Conservation (phyloP, 208 protist species). For the Angomonas deanei region DNA sequence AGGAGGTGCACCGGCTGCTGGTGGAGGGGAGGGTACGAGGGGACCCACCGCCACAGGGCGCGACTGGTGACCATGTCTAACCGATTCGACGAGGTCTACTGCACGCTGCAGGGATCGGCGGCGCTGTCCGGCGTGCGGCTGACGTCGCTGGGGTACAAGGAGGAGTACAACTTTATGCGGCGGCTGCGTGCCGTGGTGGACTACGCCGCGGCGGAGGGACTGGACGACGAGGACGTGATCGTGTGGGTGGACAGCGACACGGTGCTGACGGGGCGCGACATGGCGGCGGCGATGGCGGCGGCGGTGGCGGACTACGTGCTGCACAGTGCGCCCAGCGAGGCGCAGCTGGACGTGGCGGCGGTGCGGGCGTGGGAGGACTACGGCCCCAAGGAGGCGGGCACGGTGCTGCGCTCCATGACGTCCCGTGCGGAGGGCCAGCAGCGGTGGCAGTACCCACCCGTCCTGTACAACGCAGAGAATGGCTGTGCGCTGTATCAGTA, state of each 20-base stretch:
- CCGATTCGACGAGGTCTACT: conserved; percentile 12
- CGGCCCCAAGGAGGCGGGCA: conserved; percentile 10
- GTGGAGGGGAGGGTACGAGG: no score
- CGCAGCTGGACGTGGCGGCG: conserved; percentile 19
- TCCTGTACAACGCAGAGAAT: neutral
- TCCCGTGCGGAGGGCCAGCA: neutral
- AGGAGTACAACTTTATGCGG: conserved; percentile 20
- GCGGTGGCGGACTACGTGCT: conserved; percentile 23
- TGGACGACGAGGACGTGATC: conserved; percentile 27
- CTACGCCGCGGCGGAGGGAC: conserved; percentile 18
- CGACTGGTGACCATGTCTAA: conserved; percentile 17
- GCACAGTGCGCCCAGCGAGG: conserved; percentile 16
- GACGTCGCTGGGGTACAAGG: conserved; percentile 7
- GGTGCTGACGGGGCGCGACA: conserved; percentile 19
- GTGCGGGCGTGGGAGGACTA: conserved; percentile 42
- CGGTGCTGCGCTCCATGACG: conserved; percentile 15
- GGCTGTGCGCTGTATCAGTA: neutral
- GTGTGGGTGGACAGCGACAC: conserved; percentile 28
- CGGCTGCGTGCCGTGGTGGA: conserved; percentile 15
- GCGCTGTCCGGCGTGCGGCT: conserved; percentile 13
- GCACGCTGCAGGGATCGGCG: conserved; percentile 17
- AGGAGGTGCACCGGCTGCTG: no score
- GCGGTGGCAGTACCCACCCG: neutral
- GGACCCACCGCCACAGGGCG: neutral
- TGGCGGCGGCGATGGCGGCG: conserved; percentile 20